phyloP scores from a whole-genome alignment of 129 eudicot species.

The Solidago caesia region DNA sequence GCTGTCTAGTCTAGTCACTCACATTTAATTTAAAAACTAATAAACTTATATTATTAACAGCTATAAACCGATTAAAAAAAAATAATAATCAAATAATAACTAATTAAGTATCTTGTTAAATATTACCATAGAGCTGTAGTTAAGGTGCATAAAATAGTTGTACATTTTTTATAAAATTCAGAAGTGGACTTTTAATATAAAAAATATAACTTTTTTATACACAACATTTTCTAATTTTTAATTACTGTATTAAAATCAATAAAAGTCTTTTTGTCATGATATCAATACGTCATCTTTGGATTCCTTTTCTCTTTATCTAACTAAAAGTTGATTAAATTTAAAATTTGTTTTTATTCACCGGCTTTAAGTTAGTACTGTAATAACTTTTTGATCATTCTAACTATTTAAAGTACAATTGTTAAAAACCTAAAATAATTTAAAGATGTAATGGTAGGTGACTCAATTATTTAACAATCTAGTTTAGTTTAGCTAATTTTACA shows the following conservation, averaged over 20 bases:
- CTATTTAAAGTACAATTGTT: neutral
- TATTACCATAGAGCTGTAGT: too few relatives aligned
- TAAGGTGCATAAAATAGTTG: too few relatives aligned
- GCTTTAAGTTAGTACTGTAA: neutral
- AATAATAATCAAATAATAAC: neutral
- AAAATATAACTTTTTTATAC: too few relatives aligned
- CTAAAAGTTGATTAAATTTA: slow-evolving; percentile 17
- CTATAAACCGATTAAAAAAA: neutral
- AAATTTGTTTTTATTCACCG: slow-evolving; percentile 34
- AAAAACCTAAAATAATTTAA: neutral
- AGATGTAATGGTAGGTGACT: neutral
- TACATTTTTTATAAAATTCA: too few relatives aligned
- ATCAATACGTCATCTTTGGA: slow-evolving; percentile 31
- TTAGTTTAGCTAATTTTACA: neutral
- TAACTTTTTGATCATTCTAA: too few relatives aligned
- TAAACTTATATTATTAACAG: slow-evolving; percentile 5
- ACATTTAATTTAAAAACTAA: slow-evolving; percentile 20
- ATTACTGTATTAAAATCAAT: neutral
- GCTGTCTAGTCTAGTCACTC: slow-evolving; percentile 24
- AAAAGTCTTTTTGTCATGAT: slow-evolving; percentile 27
- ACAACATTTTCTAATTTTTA: too few relatives aligned
- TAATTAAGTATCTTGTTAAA: neutral
- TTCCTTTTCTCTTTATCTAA: slow-evolving; percentile 5
- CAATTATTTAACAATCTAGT: neutral
- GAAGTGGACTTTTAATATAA: too few relatives aligned